Evolutionary conservation across 306 rosid genomes (phyloP), one percentile per base, ranked within the genome.

Genomic region (Cicer chorassanicum): DNA sequence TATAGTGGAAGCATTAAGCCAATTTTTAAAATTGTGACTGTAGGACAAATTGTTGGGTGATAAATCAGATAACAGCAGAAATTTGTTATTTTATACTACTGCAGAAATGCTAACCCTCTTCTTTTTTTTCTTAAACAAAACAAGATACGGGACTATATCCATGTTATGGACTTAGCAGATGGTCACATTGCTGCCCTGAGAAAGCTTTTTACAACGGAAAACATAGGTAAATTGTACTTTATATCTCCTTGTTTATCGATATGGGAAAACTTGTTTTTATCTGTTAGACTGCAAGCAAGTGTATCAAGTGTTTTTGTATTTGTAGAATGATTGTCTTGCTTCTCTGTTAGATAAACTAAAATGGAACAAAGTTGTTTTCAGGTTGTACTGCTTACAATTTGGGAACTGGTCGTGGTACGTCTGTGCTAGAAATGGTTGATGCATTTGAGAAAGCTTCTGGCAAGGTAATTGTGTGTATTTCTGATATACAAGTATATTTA

Each of bases 121-220:
- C 19, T 50, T 12, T 63, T 39, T 57, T 66, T 53, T 57, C 48
- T 16, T 40, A 61, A 60, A 42, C 75, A 46, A 83, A 80, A 76
- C 61, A 81, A 94, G 98, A 61, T 94, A 53, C 90, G 99, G 55
- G 99, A 94, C 88, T 94, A 91, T 67, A 92, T 94, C 81, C 99
- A 94, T 85, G 99, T 94, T 41, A 94, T 94, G 97, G 99, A 94
- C 88, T 80, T 92, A 15, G 99, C 99, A n/a, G 97, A 94, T 74
- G 99, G 99, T 34, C 99, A 94, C 83, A 90, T 92, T 69, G 95
- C 99, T 70, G 99, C 99, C 53, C 68, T 94, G 76, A 56, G 79
- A 80, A 90, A 94, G 91, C 96, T 94, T 75, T 89, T 92, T 69
- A 54, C 86, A 1, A 5, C 91, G 0, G 89, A 90, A 24, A 69